A percentile compares a stretch with the other conserved stretches of the same genome.
phyloP scores from a whole-genome alignment of 73 alveolate species.

The Paramecium biaurelia region DNA sequence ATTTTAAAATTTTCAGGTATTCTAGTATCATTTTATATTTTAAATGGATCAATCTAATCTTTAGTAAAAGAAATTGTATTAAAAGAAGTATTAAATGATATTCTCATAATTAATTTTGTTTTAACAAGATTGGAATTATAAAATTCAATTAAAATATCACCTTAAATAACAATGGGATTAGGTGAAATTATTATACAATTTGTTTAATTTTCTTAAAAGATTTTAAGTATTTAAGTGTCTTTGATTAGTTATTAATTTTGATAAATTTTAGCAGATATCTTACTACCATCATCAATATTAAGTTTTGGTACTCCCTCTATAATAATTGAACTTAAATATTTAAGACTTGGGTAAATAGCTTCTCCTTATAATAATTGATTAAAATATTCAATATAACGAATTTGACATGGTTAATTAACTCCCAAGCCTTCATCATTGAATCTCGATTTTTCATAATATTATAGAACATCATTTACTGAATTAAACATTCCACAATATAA shows the following conservation, averaged over 20 bases:
- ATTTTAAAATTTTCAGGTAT: background rate
- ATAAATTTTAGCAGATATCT: constrained; percentile 55
- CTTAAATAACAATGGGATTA: constrained; percentile 23
- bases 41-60: background rate
- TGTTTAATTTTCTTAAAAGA: constrained; percentile 17
- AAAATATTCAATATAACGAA: constrained; percentile 73
- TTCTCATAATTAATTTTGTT: constrained; percentile 65
- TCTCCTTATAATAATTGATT: constrained; percentile 49
- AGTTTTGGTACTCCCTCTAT: constrained; percentile 66
- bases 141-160: constrained; percentile 51
- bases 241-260: background rate
- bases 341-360: constrained; percentile 12
- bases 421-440: constrained; percentile 71
- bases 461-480: constrained; percentile 68
- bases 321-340: constrained; percentile 47
- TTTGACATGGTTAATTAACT: constrained; percentile 75
- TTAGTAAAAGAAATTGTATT: constrained; percentile 17
- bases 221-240: background rate
- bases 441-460: constrained; percentile 71
- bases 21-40: constrained; percentile 32
- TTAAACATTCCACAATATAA: constrained; percentile 71
- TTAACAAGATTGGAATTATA: background rate
- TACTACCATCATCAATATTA: constrained; percentile 61
- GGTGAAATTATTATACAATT: constrained; percentile 31
- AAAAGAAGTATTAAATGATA: constrained; percentile 73